These are phyloP conservation scores for Rhizophagus clarus DNA, from an alignment of 192 early-diverging fungal genomes.

Conservation along the genomic window DNA sequence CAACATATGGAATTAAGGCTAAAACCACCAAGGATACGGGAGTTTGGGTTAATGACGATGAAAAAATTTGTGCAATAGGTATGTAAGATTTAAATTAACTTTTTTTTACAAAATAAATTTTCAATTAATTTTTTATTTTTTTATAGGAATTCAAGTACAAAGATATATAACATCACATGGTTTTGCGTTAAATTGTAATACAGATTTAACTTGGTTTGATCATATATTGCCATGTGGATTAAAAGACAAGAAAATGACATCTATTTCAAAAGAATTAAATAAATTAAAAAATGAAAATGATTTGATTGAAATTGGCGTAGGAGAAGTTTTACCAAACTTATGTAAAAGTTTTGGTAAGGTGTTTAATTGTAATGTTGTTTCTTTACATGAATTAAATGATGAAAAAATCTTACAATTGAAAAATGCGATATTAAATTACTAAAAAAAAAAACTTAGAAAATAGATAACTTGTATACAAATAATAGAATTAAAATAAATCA, in stretches of 20 bases:
- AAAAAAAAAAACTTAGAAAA: background rate
- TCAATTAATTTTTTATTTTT: background rate
- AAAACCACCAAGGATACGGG: constrained; percentile 77
- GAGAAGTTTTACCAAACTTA: constrained; percentile 57
- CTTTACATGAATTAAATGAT: constrained; percentile 32
- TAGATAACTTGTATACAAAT: too few species aligned
- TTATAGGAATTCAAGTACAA: constrained; percentile 79
- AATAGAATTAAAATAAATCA: too few species aligned
- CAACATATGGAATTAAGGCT: constrained; percentile 65
- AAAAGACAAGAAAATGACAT: constrained; percentile 75
- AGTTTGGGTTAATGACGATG: constrained; percentile 79
- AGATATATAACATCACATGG: constrained; percentile 90
- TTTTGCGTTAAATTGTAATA: constrained; percentile 92
- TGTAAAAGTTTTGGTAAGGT: constrained; percentile 48
- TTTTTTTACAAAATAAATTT: background rate
- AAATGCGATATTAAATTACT: background rate
- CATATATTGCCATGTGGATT: constrained; percentile 93
- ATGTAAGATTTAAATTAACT: background rate
- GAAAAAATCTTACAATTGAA: background rate
- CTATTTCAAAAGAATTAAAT: constrained; percentile 57
- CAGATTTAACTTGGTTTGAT: constrained; percentile 85
- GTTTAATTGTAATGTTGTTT: constrained; percentile 46
- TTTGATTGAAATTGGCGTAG: constrained; percentile 38
- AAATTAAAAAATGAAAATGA: constrained; percentile 18
- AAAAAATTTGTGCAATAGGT: constrained; percentile 95